Evolutionary conservation across 345 rosid genomes (phyloP).

Genomic region (Combretum micranthum): DNA sequence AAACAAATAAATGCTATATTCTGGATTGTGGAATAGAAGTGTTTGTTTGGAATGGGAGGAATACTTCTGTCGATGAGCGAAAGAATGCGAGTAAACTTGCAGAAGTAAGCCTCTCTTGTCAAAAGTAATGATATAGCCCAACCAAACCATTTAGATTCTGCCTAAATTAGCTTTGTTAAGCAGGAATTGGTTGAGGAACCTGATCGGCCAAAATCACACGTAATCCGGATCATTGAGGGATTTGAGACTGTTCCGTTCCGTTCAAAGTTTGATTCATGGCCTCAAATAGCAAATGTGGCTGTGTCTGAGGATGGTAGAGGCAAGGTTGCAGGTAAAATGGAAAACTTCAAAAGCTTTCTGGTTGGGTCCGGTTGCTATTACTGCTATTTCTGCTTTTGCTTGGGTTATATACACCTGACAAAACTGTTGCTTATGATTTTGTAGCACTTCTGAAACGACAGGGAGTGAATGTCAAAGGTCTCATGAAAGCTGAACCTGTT

Average conservation of each 20-base stretch:
- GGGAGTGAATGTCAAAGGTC: conserved; percentile 85
- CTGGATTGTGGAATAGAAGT: conserved; percentile 86
- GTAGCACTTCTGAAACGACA: conserved; percentile 93
- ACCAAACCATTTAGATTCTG: not conserved
- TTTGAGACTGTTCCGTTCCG: conserved; percentile 84
- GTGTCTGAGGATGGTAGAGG: conserved; percentile 97
- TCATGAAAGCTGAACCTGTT: conserved; percentile 58
- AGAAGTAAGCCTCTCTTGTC: conserved; percentile 46
- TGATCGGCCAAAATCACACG: conserved; percentile 75
- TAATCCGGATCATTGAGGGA: conserved; percentile 86
- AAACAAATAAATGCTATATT: conserved; percentile 69
- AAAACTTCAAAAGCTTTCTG: too few relatives aligned
- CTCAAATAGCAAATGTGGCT: conserved; percentile 65
- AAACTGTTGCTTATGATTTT: conserved; percentile 15
- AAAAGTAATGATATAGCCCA: conserved; percentile 9
- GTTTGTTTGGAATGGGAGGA: conserved; percentile 97
- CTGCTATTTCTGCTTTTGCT: too few relatives aligned
- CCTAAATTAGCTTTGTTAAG: conserved; percentile 19
- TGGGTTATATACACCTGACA: not conserved
- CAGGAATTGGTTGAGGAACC: conserved; percentile 73
- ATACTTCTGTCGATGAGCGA: conserved; percentile 92
- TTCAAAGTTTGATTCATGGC: conserved; percentile 93
- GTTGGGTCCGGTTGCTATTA: too few relatives aligned
- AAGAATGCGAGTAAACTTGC: conserved; percentile 73
- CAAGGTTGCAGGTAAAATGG: conserved; percentile 79